Evolutionary conservation across 140 eudicot genomes (phyloP).

Genomic region (Stevia rebaudiana): DNA sequence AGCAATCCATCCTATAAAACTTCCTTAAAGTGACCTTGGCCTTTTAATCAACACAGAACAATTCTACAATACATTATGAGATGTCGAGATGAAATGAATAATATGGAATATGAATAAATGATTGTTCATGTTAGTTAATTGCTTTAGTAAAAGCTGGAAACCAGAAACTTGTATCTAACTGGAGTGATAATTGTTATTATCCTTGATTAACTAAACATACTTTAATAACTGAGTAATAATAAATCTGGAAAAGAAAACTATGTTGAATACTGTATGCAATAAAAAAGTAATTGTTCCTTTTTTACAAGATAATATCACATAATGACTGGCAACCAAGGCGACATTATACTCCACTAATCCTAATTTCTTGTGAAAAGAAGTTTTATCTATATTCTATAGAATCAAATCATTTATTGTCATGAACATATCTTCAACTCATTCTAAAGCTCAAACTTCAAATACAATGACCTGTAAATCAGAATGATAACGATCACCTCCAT

Average conservation of each 20-base stretch:
- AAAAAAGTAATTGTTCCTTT: not conserved
- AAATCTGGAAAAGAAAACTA: not conserved
- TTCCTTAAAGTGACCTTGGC: not conserved
- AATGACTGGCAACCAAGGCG: not conserved
- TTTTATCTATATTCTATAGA: not conserved
- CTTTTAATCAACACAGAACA: conserved; percentile 8
- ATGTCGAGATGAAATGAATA: not conserved
- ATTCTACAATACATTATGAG: not conserved
- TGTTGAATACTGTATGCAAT: not conserved
- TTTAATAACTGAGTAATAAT: not conserved
- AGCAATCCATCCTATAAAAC: conserved; percentile 9
- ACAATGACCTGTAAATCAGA: conserved; percentile 1
- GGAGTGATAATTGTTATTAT: not conserved
- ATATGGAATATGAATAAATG: conserved; percentile 3
- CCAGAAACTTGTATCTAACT: not conserved
- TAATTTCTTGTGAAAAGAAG: not conserved
- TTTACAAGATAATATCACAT: not conserved
- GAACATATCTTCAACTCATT: conserved; percentile 1
- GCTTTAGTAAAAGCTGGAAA: not conserved
- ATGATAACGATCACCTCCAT: conserved; percentile 1
- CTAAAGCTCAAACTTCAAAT: not conserved
- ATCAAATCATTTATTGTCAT: not conserved
- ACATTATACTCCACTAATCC: conserved; percentile 8
- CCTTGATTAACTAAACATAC: not conserved
- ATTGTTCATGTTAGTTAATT: not conserved